A percentile compares a stretch with the other conserved stretches of the same genome.
phyloP scores from a whole-genome alignment of 306 rosid species.

The Rosa persica region DNA sequence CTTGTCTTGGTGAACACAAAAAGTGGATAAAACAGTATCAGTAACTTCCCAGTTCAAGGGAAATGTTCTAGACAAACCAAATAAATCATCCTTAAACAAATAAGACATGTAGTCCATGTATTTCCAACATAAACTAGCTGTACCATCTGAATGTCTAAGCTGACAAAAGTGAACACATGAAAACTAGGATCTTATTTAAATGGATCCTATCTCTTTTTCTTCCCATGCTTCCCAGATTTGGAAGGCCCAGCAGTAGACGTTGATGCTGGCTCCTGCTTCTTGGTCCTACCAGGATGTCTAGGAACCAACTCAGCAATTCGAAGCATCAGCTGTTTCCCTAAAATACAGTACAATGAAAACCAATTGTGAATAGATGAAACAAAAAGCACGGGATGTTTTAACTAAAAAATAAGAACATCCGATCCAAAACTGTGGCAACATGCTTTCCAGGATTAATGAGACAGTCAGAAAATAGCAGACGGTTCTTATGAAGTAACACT shows the following conservation, averaged over 20 bases:
- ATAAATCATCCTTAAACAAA: neutral
- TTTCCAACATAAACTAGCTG: neutral
- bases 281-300: slow-evolving; percentile 79
- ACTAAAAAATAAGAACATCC: neutral
- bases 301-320: slow-evolving; percentile 79
- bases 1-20: neutral
- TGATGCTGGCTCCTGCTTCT: slow-evolving; percentile 72
- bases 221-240: slow-evolving; percentile 78
- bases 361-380: neutral
- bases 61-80: slow-evolving; percentile 1
- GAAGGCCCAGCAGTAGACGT: slow-evolving; percentile 66
- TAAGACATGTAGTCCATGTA: neutral
- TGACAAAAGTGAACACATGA: neutral
- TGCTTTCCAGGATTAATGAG: neutral
- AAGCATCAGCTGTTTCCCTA: slow-evolving; percentile 79
- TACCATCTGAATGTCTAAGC: neutral
- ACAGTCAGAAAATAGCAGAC: neutral
- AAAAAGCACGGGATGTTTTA: neutral
- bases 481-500: slow-evolving; percentile 17
- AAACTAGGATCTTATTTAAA: neutral
- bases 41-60: neutral
- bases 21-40: neutral
- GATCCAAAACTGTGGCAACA: neutral
- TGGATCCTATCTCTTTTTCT: slow-evolving; percentile 57
- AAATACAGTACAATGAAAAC: slow-evolving; percentile 21